phyloP scores from a whole-genome alignment of 192 early-diverging fungal genomes.

The Entomortierella chlamydospora region DNA sequence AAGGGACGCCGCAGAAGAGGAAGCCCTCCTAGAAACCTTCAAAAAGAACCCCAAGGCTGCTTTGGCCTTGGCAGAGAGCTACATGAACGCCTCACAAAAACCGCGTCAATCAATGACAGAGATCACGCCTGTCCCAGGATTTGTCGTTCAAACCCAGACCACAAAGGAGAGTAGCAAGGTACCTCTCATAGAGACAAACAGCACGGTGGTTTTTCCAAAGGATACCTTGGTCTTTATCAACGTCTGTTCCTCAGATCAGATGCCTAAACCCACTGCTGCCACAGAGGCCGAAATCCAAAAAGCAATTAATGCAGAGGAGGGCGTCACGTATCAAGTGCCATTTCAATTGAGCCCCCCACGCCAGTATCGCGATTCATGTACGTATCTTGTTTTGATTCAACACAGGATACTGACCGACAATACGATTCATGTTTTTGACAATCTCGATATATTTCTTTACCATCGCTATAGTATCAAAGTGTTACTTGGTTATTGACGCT shows the following conservation, averaged over 20 bases:
- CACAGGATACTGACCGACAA: too few relatives aligned
- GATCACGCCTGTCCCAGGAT: conserved; percentile 63
- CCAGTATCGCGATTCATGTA: conserved; percentile 67
- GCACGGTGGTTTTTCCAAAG: conserved; percentile 45
- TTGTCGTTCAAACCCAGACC: conserved; percentile 62
- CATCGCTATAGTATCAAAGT: conserved; percentile 47
- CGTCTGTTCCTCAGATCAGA: conserved; percentile 65
- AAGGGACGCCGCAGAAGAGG: conserved; percentile 36
- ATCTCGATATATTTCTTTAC: neutral
- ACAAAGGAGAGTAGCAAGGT: conserved; percentile 21
- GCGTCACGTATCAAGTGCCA: conserved; percentile 72
- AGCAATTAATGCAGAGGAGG: conserved; percentile 70
- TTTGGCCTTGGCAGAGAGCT: conserved; percentile 31
- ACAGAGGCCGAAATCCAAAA: conserved; percentile 72
- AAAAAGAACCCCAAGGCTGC: conserved; percentile 58
- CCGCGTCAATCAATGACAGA: conserved; percentile 48
- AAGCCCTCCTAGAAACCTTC: conserved; percentile 43
- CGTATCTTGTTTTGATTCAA: neutral
- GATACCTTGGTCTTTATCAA: conserved; percentile 71
- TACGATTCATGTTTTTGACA: too few relatives aligned
- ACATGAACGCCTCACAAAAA: conserved; percentile 30
- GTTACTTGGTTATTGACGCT: conserved; percentile 74
- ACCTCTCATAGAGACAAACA: conserved; percentile 5
- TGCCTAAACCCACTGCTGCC: conserved; percentile 66
- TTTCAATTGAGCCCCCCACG: conserved; percentile 64